Evolutionary conservation across 1,284 basidiomycete species (phyloP).

Genomic region (Cutaneotrichosporon daszewskae): DNA sequence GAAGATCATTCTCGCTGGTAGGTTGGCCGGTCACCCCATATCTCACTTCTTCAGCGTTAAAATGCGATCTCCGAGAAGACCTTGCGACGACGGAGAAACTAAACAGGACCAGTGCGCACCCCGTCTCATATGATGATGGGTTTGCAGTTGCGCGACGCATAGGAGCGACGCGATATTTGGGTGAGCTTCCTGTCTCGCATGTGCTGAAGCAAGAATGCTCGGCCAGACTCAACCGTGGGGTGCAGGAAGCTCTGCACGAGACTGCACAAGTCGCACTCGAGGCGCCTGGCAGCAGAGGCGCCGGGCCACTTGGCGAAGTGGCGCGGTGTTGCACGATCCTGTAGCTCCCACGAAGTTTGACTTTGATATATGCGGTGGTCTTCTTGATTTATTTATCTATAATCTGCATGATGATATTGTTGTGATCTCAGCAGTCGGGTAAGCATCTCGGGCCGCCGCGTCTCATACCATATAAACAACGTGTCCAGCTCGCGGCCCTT

Average conservation of each 20-base stretch:
- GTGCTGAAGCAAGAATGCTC: constrained; percentile 75
- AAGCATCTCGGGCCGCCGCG: too few relatives aligned
- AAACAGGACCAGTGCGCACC: constrained; percentile 51
- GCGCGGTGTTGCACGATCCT: constrained; percentile 1
- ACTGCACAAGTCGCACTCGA: constrained; percentile 74
- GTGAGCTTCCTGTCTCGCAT: constrained; percentile 50
- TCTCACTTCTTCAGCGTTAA: constrained; percentile 60
- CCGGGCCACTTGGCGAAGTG: background rate
- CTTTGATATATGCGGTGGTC: too few relatives aligned
- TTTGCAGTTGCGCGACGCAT: constrained; percentile 79
- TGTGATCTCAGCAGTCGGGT: too few relatives aligned
- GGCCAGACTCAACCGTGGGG: constrained; percentile 90
- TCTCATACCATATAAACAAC: too few relatives aligned
- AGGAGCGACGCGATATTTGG: constrained; percentile 84
- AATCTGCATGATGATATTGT: background rate
- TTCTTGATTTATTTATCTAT: background rate
- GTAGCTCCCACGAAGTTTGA: too few relatives aligned
- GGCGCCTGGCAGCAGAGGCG: constrained; percentile 11
- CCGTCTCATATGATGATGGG: constrained; percentile 85
- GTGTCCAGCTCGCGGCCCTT: too few relatives aligned
- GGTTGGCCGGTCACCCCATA: constrained; percentile 40
- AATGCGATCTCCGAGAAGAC: constrained; percentile 89
- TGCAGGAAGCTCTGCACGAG: constrained; percentile 85
- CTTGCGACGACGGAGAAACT: constrained; percentile 61
- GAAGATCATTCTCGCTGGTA: constrained; percentile 84